Conservation (phyloP, 2,329 filamentous ascomycete genomes). For the Didymella lethalis region DNA sequence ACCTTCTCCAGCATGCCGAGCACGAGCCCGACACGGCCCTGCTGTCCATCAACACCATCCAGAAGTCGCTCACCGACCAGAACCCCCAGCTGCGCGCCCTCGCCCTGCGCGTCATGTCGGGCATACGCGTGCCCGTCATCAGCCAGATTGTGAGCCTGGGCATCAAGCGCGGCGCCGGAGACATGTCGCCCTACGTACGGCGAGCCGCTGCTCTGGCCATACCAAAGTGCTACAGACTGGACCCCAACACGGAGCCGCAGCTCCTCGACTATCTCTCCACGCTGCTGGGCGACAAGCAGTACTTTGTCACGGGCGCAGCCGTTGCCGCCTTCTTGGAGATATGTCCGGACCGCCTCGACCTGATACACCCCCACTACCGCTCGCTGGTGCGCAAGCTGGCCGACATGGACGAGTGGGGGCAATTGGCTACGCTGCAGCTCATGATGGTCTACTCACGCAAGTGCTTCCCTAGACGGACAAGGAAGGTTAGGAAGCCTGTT, state of each 20-base stretch:
- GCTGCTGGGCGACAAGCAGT: conserved; percentile 88
- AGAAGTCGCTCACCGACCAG: conserved; percentile 92
- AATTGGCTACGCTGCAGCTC: conserved; percentile 81
- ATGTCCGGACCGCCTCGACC: conserved; percentile 84
- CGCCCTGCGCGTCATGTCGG: conserved; percentile 94
- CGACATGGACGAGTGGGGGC: conserved; percentile 99
- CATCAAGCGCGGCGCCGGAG: conserved; percentile 90
- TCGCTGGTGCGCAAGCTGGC: conserved; percentile 86
- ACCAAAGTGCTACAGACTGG: conserved; percentile 92
- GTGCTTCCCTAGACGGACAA: conserved; percentile 79
- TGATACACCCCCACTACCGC: conserved; percentile 91
- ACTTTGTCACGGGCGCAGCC: conserved; percentile 94
- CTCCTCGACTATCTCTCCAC: conserved; percentile 81
- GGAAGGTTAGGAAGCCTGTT: conserved; percentile 64
- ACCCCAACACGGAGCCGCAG: conserved; percentile 84
- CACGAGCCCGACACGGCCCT: conserved; percentile 94
- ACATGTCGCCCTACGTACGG: conserved; percentile 94
- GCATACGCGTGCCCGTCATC: conserved; percentile 95
- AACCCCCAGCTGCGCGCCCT: conserved; percentile 91
- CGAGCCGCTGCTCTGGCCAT: conserved; percentile 93
- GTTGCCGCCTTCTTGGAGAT: conserved; percentile 88
- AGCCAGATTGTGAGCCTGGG: conserved; percentile 96
- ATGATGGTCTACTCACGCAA: conserved; percentile 85
- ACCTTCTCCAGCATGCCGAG: conserved; percentile 95
- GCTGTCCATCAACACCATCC: conserved; percentile 97